Evolutionary conservation across 208 protist species (phyloP).

Genomic region (Novymonas esmeraldas): DNA sequence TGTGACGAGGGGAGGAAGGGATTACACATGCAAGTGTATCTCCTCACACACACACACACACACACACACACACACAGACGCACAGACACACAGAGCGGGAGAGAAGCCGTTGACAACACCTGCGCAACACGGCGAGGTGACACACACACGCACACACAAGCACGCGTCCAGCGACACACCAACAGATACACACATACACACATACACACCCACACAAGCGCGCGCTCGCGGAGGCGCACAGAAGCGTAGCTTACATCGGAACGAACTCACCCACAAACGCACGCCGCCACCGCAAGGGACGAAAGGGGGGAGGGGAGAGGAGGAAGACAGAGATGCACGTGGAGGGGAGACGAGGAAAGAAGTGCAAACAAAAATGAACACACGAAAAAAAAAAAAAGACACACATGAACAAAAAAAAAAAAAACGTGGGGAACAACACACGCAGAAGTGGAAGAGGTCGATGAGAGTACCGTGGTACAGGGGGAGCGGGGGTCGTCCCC

Average conservation of each 20-base stretch:
- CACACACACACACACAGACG: not conserved
- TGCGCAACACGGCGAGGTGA: no score
- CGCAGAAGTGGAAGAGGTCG: not conserved
- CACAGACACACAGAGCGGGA: not conserved
- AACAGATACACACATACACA: not conserved
- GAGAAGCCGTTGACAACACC: not conserved
- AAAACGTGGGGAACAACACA: slow-evolving; percentile 3
- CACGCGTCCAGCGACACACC: no score
- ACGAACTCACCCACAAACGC: not conserved
- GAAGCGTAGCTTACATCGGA: slow-evolving; percentile 6
- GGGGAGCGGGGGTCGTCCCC: no score
- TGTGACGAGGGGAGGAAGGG: no score
- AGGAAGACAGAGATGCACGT: not conserved
- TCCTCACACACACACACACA: slow-evolving; percentile 2
- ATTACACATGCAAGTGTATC: no score
- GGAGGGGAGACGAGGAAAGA: not conserved
- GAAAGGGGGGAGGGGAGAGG: not conserved
- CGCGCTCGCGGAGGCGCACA: no score
- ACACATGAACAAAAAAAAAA: no score
- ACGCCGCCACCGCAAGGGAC: not conserved
- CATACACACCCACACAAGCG: not conserved
- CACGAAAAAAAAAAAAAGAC: slow-evolving; percentile 15
- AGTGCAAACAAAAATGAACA: slow-evolving; percentile 11
- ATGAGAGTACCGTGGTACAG: no score
- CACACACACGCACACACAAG: not conserved